Percentiles rank a stretch among this genome's conserved stretches.
Conservation (phyloP, 2,329 filamentous ascomycete species). For the Rhynchosporium graminicola region DNA sequence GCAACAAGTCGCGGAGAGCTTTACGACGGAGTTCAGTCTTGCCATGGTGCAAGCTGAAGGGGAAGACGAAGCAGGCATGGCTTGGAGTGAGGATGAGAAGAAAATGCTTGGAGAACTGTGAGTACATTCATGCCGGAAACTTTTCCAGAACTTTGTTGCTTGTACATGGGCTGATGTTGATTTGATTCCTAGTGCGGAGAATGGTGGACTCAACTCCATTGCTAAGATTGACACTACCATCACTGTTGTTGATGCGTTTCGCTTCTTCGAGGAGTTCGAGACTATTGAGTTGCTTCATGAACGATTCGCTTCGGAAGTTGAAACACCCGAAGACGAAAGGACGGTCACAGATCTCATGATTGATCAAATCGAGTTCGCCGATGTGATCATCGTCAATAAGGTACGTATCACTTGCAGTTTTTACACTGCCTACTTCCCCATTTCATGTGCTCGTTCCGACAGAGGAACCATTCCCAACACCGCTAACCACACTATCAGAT, state of each 20-base stretch:
- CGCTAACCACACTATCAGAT: slow-evolving; percentile 28
- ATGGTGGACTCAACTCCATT: slow-evolving; percentile 66
- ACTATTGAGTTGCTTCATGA: slow-evolving; percentile 68
- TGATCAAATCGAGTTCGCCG: slow-evolving; percentile 76
- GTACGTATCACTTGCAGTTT: not conserved
- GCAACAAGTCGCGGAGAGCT: slow-evolving; percentile 74
- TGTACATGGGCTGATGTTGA: slow-evolving; percentile 7
- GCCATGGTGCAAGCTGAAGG: slow-evolving; percentile 25
- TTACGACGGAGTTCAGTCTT: slow-evolving; percentile 53
- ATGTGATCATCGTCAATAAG: slow-evolving; percentile 73
- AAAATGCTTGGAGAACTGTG: slow-evolving; percentile 15
- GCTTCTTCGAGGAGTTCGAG: slow-evolving; percentile 70
- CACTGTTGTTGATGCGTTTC: slow-evolving; percentile 73
- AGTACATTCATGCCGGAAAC: slow-evolving; percentile 13
- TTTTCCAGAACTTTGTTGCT: not conserved
- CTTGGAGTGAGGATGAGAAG: slow-evolving; percentile 22
- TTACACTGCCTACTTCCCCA: not conserved
- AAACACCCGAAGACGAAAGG: slow-evolving; percentile 67
- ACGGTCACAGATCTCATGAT: slow-evolving; percentile 76
- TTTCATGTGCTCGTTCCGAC: not conserved
- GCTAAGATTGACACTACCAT: slow-evolving; percentile 70
- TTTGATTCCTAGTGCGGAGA: slow-evolving; percentile 46
- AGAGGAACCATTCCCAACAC: not conserved
- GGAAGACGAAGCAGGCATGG: slow-evolving; percentile 1
- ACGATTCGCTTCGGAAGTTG: slow-evolving; percentile 58